phyloP scores from a whole-genome alignment of 345 rosid species.

The Pistacia integerrima region DNA sequence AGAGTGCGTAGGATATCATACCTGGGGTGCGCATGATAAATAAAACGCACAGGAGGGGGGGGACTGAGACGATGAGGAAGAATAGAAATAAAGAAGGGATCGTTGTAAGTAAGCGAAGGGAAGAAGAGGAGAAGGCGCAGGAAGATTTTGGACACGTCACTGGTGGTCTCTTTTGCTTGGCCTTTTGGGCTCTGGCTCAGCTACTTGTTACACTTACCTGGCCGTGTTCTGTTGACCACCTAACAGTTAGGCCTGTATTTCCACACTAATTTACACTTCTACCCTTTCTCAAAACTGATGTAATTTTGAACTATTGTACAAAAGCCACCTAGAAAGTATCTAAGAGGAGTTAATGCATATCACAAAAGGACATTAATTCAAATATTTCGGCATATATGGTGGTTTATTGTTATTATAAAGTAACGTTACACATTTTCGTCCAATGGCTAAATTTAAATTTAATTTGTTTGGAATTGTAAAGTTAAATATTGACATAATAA shows the following conservation, averaged over 20 bases:
- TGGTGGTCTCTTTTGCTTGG: background rate
- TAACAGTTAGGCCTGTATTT: background rate
- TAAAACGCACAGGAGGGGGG: background rate
- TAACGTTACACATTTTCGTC: too few relatives aligned
- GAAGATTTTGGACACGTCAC: slow-evolving; percentile 18
- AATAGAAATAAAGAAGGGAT: background rate
- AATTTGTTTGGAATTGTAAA: too few relatives aligned
- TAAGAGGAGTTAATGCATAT: too few relatives aligned
- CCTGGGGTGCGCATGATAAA: slow-evolving; percentile 15
- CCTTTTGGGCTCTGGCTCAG: slow-evolving; percentile 10
- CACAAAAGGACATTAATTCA: too few relatives aligned
- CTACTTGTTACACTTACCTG: background rate
- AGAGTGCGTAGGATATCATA: slow-evolving; percentile 2
- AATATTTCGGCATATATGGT: too few relatives aligned
- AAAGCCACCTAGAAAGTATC: too few relatives aligned
- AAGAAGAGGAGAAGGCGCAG: background rate
- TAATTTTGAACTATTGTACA: too few relatives aligned
- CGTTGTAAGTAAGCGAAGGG: background rate
- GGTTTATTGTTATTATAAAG: too few relatives aligned
- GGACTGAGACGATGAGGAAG: background rate
- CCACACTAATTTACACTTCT: background rate
- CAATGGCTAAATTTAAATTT: too few relatives aligned
- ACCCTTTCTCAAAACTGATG: background rate
- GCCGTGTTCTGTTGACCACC: background rate
- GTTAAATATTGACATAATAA: too few relatives aligned